These are phyloP conservation scores for Glycine tomentella DNA, from an alignment of 306 rosid species.

Conservation along the genomic window DNA sequence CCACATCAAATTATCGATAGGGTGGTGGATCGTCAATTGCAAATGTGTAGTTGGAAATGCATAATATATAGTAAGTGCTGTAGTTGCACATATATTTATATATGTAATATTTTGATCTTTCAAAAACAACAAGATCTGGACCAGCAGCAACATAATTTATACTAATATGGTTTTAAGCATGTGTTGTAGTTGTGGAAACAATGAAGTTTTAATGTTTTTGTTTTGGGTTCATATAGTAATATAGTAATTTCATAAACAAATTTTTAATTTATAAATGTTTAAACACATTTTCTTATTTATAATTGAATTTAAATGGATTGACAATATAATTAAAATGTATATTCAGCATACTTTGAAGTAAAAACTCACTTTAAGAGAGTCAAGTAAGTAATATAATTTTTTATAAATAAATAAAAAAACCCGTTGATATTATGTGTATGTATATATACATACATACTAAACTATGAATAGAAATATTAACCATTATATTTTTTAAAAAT, in stretches of 20 bases:
- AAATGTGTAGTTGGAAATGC: neutral
- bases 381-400: too few relatives aligned
- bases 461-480: too few relatives aligned
- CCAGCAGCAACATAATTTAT: neutral
- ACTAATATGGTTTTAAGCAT: neutral
- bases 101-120: too few relatives aligned
- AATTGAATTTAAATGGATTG: too few relatives aligned
- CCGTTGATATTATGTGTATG: too few relatives aligned
- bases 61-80: neutral
- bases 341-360: too few relatives aligned
- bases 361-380: too few relatives aligned
- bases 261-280: neutral
- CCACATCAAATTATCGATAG: neutral
- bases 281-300: neutral
- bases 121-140: neutral
- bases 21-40: conserved; percentile 19
- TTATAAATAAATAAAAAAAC: too few relatives aligned
- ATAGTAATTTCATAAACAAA: neutral
- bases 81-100: neutral
- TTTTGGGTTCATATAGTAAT: neutral
- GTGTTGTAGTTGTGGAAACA: neutral
- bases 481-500: too few relatives aligned
- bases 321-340: too few relatives aligned
- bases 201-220: neutral
- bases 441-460: too few relatives aligned